A percentile compares a stretch with the other conserved stretches of the same genome.
phyloP scores from a whole-genome alignment of 1,284 basidiomycete genomes.

The Leccinum colubrinum region DNA sequence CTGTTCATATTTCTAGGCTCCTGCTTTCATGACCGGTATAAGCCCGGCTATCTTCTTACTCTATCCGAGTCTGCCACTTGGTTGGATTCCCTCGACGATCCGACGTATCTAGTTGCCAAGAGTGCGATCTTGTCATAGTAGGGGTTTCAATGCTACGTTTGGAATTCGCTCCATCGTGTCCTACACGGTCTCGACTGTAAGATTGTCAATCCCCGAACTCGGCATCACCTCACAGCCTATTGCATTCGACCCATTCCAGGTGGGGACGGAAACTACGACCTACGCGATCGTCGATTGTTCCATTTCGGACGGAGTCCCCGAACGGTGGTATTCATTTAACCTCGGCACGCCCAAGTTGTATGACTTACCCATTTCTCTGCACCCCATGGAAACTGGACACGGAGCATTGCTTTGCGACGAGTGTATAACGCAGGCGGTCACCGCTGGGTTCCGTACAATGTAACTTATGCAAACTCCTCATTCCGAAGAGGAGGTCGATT shows the following conservation, averaged over 20 bases:
- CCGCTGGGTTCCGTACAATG: constrained; percentile 60
- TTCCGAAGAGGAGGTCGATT: constrained; percentile 40
- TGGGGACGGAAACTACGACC: constrained; percentile 32
- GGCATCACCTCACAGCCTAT: constrained; percentile 31
- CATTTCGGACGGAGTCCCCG: constrained; percentile 39
- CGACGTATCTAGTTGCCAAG: too few species aligned
- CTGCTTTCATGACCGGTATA: too few species aligned
- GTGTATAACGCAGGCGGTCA: constrained; percentile 35
- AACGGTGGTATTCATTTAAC: constrained; percentile 55
- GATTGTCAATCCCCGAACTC: constrained; percentile 48
- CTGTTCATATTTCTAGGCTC: too few species aligned
- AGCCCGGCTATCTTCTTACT: constrained; percentile 23
- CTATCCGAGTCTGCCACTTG: too few species aligned
- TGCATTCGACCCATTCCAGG: constrained; percentile 31
- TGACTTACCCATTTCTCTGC: constrained; percentile 42
- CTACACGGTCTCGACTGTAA: constrained; percentile 37
- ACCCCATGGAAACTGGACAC: constrained; percentile 7
- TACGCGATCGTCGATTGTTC: constrained; percentile 46
- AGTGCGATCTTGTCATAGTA: too few species aligned
- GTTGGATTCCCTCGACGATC: too few species aligned
- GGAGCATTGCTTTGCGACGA: not conserved
- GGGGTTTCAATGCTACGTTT: constrained; percentile 56
- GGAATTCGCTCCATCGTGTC: constrained; percentile 43
- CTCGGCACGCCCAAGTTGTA: constrained; percentile 55
- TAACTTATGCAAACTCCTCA: constrained; percentile 50